Evolutionary conservation across 2,329 filamentous ascomycete genomes (phyloP).

Genomic region (Endoconidiophora laricicola): DNA sequence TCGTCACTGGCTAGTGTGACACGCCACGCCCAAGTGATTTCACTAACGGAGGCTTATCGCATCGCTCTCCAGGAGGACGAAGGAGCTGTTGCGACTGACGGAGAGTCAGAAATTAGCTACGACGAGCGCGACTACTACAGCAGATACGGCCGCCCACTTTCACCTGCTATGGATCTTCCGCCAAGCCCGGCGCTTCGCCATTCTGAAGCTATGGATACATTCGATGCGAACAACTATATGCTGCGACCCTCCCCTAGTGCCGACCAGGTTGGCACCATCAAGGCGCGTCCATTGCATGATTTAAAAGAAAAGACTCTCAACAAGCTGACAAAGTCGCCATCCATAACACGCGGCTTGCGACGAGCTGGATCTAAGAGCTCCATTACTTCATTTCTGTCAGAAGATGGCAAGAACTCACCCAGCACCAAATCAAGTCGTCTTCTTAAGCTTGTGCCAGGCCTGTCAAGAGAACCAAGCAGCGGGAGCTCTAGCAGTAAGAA

Average conservation of each 20-base stretch:
- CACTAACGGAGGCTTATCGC: conserved; percentile 10
- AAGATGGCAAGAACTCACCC: conserved; percentile 7
- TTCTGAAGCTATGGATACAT: background rate
- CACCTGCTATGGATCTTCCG: conserved; percentile 6
- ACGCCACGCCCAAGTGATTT: conserved; percentile 12
- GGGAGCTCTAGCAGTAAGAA: conserved; percentile 3
- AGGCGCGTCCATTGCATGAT: background rate
- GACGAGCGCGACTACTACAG: conserved; percentile 6
- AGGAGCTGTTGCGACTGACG: conserved; percentile 10
- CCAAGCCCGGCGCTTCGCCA: background rate
- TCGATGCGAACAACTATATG: conserved; percentile 1
- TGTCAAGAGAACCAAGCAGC: conserved; percentile 9
- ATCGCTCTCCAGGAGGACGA: conserved; percentile 12
- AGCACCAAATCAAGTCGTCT: conserved; percentile 9
- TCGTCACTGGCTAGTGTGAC: conserved; percentile 13
- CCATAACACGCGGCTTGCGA: conserved; percentile 10
- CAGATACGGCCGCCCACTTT: conserved; percentile 2
- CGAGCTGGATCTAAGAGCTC: conserved; percentile 12
- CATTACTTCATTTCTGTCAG: conserved; percentile 9
- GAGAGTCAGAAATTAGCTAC: conserved; percentile 10
- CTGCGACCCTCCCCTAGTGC: background rate
- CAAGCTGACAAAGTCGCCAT: conserved; percentile 7
- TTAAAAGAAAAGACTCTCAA: conserved; percentile 8
- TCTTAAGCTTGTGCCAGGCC: conserved; percentile 9
- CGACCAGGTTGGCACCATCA: conserved; percentile 5